Evolutionary conservation across 352 stramenopile genomes (phyloP), one percentile per base, ranked within the genome.

Genomic region (Phytophthora syringae): DNA sequence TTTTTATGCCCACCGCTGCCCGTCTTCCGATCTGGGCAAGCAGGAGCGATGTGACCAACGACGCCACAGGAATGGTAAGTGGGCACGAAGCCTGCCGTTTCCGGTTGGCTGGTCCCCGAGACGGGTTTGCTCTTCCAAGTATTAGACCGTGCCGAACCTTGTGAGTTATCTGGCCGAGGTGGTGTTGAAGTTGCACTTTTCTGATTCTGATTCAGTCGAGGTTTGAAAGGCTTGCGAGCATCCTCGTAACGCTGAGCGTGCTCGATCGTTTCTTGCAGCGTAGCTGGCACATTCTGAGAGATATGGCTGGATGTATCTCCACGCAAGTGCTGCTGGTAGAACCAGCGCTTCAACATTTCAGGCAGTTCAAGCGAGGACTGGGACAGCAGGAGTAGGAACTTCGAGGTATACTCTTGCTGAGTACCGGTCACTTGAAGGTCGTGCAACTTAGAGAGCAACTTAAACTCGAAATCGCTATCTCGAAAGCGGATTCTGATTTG

Each of bases 231-330:
- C n/a, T 49, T 63, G 43, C n/a, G 30, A 1, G 54, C n/a, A 10
- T 64, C 55, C 21, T 64, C 44, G n/a, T 47, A 42, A 13, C 44
- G 44, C 24, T 64, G 44, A 2, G 55, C 32, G 18, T 56, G 32
- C 1, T 56, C 55, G 18, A 64, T 56, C 5, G 55, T 56, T 43
- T 55, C 32, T 16, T 43, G 44, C 15, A 64, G 44, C 13, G 45
- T 57, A 12, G n/a, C 15, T 3, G 18, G 56, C 3, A 64, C 15
- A 20, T 34, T 64, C 18, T 57, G 44, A 5, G 56, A 51, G 13
- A 49, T 63, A 18, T 63, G 44, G 12, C 43, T 49, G 2, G 43
- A 49, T 5, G 55, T 55, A 5, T 63, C 55, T 11, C 21, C 6
- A 5, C 44, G n/a, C 15, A 57, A 16, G 37, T 56, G 39, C 5